Base-by-base conservation (phyloP, 1,284 basidiomycete genomes). In the Neonothopanus nambi region DNA sequence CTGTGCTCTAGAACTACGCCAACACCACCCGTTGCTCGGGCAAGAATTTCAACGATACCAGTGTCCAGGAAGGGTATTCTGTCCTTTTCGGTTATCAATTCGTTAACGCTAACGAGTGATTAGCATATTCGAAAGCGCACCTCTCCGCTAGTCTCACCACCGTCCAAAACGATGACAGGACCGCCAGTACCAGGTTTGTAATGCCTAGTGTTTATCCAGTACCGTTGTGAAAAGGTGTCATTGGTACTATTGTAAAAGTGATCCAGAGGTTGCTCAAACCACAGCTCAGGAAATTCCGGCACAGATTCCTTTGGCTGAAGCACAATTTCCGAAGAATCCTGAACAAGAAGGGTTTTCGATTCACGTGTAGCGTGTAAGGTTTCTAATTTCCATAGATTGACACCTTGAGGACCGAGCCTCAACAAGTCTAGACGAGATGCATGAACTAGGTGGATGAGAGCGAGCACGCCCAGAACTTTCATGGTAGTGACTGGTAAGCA, bases 1-100 rank as follows among this genome's bases (percentile, higher is more conserved):
- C 94, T 80, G 67, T 96, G 95, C 67, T 99, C 96, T 26, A 98
- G 77, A 8, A 98, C 84, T 42, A 99, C 80, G n/a, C 89, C 87
- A 6, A 92, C 71, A 3, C 96, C 96, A 18, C 85, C 83, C 0
- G 92, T 96, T 11, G 86, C 91, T 51, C 83, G 84, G 1, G 92
- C 77, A 41, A 98, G 77, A 56, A 95, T 93, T 49, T 93, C 86
- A 11, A 91, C 79, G 58, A 97, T 95, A 0, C 94, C 95, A 0
- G 87, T 89, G 62, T 91, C 86, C 52, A 91, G 69, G 73, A 85
- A 90, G 9, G 82, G 80, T 42, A 90, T 63, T 51, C 89, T 74
- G 48, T 85, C 76, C 74, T 78, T 49, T 15, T 11, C n/a, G 20
- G 30, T 12, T 2, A 51, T 37, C 59, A 49, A 26, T n/a, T 17